A percentile compares a stretch with the other conserved stretches of the same genome.
phyloP scores from a whole-genome alignment of 371 early-diverging fungal species.

The Syncephalastrum contaminatum region DNA sequence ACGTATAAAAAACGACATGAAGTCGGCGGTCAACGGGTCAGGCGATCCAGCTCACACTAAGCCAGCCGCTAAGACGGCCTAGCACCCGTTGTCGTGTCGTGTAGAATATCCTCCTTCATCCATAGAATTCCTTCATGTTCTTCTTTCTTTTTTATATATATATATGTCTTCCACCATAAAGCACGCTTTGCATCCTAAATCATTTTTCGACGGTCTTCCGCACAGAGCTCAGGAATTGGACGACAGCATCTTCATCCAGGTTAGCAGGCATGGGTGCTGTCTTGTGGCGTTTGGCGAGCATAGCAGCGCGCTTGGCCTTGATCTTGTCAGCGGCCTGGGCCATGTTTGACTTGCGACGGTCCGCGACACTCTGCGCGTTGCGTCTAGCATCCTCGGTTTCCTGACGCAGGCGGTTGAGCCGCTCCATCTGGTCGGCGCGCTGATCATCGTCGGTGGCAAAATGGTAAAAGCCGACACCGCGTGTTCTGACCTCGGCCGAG shows the following conservation, averaged over 20 bases:
- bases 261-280: too few species aligned
- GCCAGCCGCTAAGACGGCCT: too few species aligned
- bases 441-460: constrained; percentile 72
- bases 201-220: too few species aligned
- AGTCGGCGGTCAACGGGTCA: background rate
- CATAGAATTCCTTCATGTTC: too few species aligned
- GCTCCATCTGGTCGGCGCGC: constrained; percentile 64
- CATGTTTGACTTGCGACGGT: constrained; percentile 51
- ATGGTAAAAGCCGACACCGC: constrained; percentile 74
- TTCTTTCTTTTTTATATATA: too few species aligned
- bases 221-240: too few species aligned
- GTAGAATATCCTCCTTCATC: too few species aligned
- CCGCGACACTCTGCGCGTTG: constrained; percentile 32
- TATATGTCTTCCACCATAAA: too few species aligned
- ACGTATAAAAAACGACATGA: constrained; percentile 8
- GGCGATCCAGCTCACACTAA: too few species aligned
- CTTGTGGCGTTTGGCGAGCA: constrained; percentile 29
- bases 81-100: too few species aligned
- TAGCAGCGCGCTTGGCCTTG: constrained; percentile 28
- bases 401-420: constrained; percentile 56
- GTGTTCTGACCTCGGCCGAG: constrained; percentile 62
- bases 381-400: constrained; percentile 51
- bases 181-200: too few species aligned
- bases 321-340: constrained; percentile 49
- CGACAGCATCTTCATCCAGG: too few species aligned